Evolutionary conservation across 2,329 filamentous ascomycete genomes (phyloP), one percentile per base, ranked within the genome.

Genomic region (Pseudogymnoascus sp.): DNA sequence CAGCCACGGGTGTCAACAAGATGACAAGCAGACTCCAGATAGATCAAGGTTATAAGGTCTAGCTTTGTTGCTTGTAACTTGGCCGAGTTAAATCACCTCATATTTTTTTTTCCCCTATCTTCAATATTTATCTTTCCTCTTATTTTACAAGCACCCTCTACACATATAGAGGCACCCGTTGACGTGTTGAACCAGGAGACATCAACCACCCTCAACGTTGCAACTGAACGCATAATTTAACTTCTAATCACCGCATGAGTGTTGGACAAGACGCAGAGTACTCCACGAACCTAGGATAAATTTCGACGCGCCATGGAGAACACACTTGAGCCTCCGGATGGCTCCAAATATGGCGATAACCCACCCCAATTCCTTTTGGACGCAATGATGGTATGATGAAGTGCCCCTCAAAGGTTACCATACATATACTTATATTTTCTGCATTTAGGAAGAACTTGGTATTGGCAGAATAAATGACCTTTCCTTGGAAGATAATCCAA

Each of bases 361-460:
- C 56, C 35, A n/a, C 34, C 35, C 3, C 34, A 39, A 15, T 26
- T 18, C 21, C 21, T 58, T 5, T 28, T 52, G 35, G 34, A 56
- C 23, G 23, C 15, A 41, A 61, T 55, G 28, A 57, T 52, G 21
- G 8, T 19, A 52, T 35, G 37, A 19, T 33, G 2, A 58, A 35
- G 13, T 37, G 33, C 3, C 23, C 28, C 18, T 37, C 15, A n/a
- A 26, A 28, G 33, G 23, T 30, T 13, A 21, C 26, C 9, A 23
- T 41, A 13, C 55, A 60, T 15, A 41, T 55, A 10, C 52, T 38
- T 28, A 28, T 57, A n/a, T 57, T 52, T 33, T n/a, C 4, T 3
- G 1, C 30, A 45, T 52, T 66, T 41, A 61, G 67, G 69, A 69
- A 58, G 69, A 71, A 59, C 65, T 70, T 33, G 69, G 69, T 4